Conservation (phyloP, 2,329 filamentous ascomycete genomes). For the Sclerotinia glacialis region DNA sequence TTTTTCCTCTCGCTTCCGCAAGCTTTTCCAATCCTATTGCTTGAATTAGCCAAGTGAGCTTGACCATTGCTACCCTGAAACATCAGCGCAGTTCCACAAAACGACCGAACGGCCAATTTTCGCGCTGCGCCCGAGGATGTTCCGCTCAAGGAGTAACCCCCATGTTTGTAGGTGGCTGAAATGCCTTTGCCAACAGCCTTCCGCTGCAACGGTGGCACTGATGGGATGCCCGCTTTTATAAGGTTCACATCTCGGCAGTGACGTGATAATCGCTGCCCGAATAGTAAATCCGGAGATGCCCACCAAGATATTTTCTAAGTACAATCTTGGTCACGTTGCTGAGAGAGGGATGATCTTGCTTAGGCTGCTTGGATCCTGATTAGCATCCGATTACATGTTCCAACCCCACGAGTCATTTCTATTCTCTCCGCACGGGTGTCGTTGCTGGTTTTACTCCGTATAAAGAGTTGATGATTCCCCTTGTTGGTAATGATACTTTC, state of each 20-base stretch:
- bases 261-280: slow-evolving; percentile 1
- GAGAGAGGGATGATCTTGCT: slow-evolving; percentile 7
- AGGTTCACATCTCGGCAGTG: neutral
- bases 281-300: slow-evolving; percentile 6
- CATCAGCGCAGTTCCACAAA: neutral
- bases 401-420: slow-evolving; percentile 2
- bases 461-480: slow-evolving; percentile 11
- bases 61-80: neutral
- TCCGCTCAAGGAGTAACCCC: slow-evolving; percentile 13
- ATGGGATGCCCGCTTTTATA: neutral
- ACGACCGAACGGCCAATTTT: slow-evolving; percentile 1
- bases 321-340: neutral
- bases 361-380: neutral
- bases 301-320: neutral
- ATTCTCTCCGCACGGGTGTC: neutral
- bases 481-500: neutral
- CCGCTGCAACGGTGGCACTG: neutral
- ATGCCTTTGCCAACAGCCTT: neutral
- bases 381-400: neutral
- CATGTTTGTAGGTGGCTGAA: neutral
- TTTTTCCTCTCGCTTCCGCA: neutral
- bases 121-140: neutral
- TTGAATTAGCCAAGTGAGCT: slow-evolving; percentile 15
- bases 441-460: slow-evolving; percentile 5
- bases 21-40: neutral